Conservation (phyloP, 257 asterid species). For the Gentiana macrophylla region DNA sequence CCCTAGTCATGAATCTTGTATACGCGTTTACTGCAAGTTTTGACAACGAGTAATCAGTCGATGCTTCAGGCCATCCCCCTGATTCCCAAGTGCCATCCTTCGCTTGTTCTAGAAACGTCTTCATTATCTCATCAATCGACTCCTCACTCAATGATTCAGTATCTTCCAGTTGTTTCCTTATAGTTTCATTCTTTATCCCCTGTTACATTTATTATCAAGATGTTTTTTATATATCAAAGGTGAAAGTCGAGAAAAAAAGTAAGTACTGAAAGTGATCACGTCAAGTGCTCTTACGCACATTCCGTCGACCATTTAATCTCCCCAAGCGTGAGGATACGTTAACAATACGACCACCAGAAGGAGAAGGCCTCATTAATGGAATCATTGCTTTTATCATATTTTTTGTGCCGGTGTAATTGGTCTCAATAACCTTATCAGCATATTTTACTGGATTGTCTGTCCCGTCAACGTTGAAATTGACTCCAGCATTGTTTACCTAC, state of each 20-base stretch:
- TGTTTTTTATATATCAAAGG: not conserved
- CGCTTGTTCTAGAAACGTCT: conserved; percentile 47
- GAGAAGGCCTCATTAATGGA: conserved; percentile 62
- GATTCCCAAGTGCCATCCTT: conserved; percentile 68
- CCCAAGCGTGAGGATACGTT: conserved; percentile 75
- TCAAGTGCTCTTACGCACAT: conserved; percentile 28
- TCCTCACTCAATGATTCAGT: conserved; percentile 54
- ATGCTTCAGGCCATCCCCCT: conserved; percentile 88
- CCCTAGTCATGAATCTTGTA: conserved; percentile 53
- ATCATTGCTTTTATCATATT: conserved; percentile 62
- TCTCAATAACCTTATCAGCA: conserved; percentile 55
- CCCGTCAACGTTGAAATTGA: conserved; percentile 54
- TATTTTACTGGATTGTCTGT: conserved; percentile 60
- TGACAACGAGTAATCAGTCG: conserved; percentile 77
- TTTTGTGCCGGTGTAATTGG: conserved; percentile 84
- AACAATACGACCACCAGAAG: conserved; percentile 69
- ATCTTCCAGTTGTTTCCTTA: conserved; percentile 61
- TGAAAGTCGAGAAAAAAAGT: not conserved
- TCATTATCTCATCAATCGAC: conserved; percentile 43
- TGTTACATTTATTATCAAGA: conserved; percentile 14
- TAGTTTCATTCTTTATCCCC: conserved; percentile 52
- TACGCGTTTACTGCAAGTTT: conserved; percentile 64
- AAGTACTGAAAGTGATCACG: not conserved
- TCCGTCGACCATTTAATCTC: conserved; percentile 72
- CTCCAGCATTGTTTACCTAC: conserved; percentile 90